phyloP scores from a whole-genome alignment of 1,139 yeast species.

The Saccharomyces hybrid region DNA sequence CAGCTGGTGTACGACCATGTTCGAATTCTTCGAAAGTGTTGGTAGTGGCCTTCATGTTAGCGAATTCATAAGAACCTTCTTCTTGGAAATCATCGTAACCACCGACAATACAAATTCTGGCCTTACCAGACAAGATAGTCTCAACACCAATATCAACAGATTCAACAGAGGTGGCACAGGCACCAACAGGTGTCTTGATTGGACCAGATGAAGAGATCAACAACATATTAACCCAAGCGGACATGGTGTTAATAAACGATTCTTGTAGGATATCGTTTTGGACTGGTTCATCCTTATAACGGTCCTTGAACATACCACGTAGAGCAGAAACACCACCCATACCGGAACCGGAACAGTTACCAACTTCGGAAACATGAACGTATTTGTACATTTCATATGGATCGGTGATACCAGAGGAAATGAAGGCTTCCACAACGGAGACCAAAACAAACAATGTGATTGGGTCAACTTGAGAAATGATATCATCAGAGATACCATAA shows the following conservation, averaged over 20 bases:
- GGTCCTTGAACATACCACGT: conserved; percentile 95
- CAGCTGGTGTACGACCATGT: conserved; percentile 95
- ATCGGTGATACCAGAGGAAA: conserved; percentile 91
- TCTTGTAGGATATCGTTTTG: conserved; percentile 96
- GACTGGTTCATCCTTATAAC: conserved; percentile 85
- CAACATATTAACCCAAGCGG: conserved; percentile 99
- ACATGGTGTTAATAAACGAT: conserved; percentile 96
- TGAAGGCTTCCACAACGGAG: conserved; percentile 88
- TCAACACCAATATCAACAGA: conserved; percentile 95
- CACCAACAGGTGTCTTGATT: conserved; percentile 97
- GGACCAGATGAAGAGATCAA: conserved; percentile 97
- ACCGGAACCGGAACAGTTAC: conserved; percentile 99
- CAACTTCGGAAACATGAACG: conserved; percentile 95
- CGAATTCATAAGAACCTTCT: conserved; percentile 96
- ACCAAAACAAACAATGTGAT: conserved; percentile 88
- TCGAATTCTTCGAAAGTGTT: conserved; percentile 79
- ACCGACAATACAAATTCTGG: conserved; percentile 93
- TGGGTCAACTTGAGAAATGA: conserved; percentile 90
- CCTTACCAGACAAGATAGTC: conserved; percentile 85
- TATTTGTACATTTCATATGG: conserved; percentile 98
- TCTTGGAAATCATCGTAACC: conserved; percentile 99
- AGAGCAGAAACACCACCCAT: conserved; percentile 98
- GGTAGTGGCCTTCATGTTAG: conserved; percentile 97
- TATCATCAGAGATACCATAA: conserved; percentile 92
- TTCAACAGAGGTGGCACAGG: conserved; percentile 98